Conservation (phyloP, 2,329 filamentous ascomycete species). For the Lecanicillium sp. region DNA sequence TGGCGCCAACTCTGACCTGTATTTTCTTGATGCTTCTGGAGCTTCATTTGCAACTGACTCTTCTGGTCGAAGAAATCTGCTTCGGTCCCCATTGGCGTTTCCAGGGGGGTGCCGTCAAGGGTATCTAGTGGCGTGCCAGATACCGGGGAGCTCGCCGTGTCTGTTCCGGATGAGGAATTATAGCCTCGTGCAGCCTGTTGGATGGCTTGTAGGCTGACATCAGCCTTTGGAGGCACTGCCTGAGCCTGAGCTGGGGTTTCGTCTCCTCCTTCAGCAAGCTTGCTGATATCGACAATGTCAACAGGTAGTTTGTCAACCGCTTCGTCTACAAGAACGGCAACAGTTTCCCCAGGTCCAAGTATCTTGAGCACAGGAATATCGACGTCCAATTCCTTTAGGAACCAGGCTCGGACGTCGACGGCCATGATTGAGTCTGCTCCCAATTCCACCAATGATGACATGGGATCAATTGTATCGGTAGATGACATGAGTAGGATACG, state of each 20-base stretch:
- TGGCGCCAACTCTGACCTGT: background rate
- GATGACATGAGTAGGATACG: background rate
- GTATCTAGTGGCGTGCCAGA: background rate
- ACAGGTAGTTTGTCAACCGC: background rate
- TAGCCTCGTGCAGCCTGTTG: too few relatives aligned
- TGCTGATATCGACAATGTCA: background rate
- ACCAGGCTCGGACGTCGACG: slow-evolving; percentile 39
- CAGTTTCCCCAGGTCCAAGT: slow-evolving; percentile 7
- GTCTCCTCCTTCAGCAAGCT: background rate
- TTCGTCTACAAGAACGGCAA: background rate
- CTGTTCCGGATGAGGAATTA: too few relatives aligned
- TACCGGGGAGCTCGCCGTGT: too few relatives aligned
- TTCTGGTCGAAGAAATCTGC: too few relatives aligned
- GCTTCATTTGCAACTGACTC: background rate
- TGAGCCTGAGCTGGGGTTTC: too few relatives aligned
- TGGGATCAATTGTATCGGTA: background rate
- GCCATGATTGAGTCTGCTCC: slow-evolving; percentile 23
- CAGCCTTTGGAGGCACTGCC: too few relatives aligned
- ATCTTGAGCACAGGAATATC: slow-evolving; percentile 37
- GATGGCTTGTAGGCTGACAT: too few relatives aligned
- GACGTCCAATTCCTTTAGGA: slow-evolving; percentile 30
- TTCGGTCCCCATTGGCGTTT: background rate
- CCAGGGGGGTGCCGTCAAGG: background rate
- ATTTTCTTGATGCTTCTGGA: background rate
- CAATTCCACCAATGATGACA: slow-evolving; percentile 10